Base-by-base conservation (phyloP, 2,329 filamentous ascomycete genomes). In the Triangularia verruculosa region DNA sequence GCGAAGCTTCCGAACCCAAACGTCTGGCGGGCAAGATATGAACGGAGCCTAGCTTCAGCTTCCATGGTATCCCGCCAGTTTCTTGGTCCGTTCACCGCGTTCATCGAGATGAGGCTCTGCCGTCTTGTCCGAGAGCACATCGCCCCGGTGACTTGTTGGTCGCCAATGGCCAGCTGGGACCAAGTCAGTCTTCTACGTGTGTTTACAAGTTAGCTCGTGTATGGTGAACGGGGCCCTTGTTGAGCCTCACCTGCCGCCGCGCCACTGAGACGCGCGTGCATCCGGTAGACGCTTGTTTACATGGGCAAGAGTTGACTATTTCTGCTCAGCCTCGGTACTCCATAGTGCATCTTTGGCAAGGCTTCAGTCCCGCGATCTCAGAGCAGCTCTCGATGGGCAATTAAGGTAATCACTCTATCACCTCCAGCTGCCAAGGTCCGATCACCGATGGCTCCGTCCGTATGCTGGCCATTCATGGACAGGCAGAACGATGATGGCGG, bases 221-320 rank as follows among this genome's bases (percentile, higher is more conserved):
- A n/a, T 27, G 22, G 2, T 54, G 51, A 54, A 4, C 7, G 25
- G 12, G 51, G 22, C n/a, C 6, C 51, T n/a, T 27, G 22, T 54
- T 54, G 51, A 54, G 51, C 51, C 51, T 54, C 51, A 28, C 15
- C n/a, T 28, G 51, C 24, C 51, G 51, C 51, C 51, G 51, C 51
- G 51, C 51, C 51, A 54, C 51, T 1, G 51, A 27, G 51, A 22
- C 51, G 51, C 51, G 51, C 27, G 51, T 54, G 51, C 51, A 28
- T 24, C 6, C 51, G 51, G 51, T 24, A 54, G 51, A 54, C 27
- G 51, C 22, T 54, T 54, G 51, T 54, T 54, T 54, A 28, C 51
- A n/a, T n/a, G n/a, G n/a, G n/a, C n/a, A 11, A 54, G 24, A 25
- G 5, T 54, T 27, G 22, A 24, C 39, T 9, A 47, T 47, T 47